A percentile compares a stretch with the other conserved stretches of the same genome.
Conservation (phyloP, 306 rosid species). For the Acacia crassicarpa region DNA sequence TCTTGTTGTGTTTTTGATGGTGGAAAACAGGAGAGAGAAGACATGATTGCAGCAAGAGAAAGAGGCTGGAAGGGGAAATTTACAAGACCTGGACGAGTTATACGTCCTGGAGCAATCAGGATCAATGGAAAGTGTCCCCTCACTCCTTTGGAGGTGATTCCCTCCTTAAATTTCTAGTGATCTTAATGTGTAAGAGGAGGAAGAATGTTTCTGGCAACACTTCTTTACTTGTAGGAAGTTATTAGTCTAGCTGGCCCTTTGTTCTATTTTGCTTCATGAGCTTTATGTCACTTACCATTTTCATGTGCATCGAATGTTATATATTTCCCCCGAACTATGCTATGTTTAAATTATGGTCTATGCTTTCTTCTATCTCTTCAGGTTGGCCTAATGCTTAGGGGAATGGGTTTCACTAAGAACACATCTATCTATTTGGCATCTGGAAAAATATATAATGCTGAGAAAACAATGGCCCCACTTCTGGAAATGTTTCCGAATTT, state of each 20-base stretch:
- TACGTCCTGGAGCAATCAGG: constrained; percentile 97
- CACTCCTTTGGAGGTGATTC: constrained; percentile 86
- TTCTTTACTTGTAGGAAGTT: constrained; percentile 15
- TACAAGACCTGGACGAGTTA: constrained; percentile 92
- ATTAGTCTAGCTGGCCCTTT: constrained; percentile 21
- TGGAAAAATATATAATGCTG: constrained; percentile 83
- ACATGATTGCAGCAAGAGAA: constrained; percentile 95
- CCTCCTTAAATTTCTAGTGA: constrained; percentile 23
- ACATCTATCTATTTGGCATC: constrained; percentile 91
- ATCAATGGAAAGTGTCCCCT: constrained; percentile 97
- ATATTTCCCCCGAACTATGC: not conserved
- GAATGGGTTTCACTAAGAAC: constrained; percentile 88
- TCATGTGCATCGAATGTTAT: not conserved
- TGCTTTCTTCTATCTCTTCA: constrained; percentile 42
- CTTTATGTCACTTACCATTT: not conserved
- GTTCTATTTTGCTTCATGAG: not conserved
- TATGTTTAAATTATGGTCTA: constrained; percentile 17
- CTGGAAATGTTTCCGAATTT: constrained; percentile 92
- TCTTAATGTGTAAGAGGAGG: constrained; percentile 6
- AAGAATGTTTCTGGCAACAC: constrained; percentile 15
- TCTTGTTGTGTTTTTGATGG: constrained; percentile 96
- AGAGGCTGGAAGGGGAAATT: constrained; percentile 98
- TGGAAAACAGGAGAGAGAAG: constrained; percentile 72
- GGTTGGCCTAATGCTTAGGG: constrained; percentile 98
- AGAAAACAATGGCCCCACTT: constrained; percentile 81